Conservation (phyloP, 2,329 filamentous ascomycete genomes). For the Colletotrichum magnum region DNA sequence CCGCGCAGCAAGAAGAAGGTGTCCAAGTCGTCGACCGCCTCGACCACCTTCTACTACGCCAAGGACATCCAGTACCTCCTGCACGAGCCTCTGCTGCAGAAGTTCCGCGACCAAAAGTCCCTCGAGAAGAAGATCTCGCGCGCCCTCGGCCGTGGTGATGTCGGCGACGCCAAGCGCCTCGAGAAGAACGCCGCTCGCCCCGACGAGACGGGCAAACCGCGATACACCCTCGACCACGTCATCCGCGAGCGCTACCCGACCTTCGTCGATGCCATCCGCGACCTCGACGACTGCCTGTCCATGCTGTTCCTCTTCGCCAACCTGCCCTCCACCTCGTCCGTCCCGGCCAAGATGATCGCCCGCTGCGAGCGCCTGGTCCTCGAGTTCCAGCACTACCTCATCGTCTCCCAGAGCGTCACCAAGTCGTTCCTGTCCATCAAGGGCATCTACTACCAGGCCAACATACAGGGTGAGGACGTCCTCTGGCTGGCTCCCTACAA, state of each 20-base stretch:
- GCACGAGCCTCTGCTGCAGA: constrained; percentile 92
- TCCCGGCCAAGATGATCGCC: constrained; percentile 95
- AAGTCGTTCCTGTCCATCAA: constrained; percentile 99
- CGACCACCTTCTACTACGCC: constrained; percentile 91
- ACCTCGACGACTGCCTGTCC: constrained; percentile 95
- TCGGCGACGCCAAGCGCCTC: constrained; percentile 87
- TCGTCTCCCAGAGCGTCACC: constrained; percentile 88
- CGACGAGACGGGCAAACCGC: constrained; percentile 91
- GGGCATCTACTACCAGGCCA: constrained; percentile 99
- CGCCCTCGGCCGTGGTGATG: constrained; percentile 92
- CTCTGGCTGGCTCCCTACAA: constrained; percentile 98
- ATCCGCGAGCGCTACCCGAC: constrained; percentile 98
- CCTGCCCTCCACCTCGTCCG: constrained; percentile 88
- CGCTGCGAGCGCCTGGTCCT: constrained; percentile 93
- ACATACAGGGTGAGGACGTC: constrained; percentile 95
- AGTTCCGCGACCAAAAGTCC: constrained; percentile 97
- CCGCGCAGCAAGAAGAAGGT: constrained; percentile 98
- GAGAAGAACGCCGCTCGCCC: constrained; percentile 89
- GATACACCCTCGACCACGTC: constrained; percentile 94
- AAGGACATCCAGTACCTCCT: constrained; percentile 99
- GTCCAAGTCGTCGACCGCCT: constrained; percentile 88
- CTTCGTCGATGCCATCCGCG: constrained; percentile 92
- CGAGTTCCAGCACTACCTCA: constrained; percentile 98
- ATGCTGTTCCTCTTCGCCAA: constrained; percentile 99
- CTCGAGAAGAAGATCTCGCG: constrained; percentile 98